Base-by-base conservation (phyloP, 805 yeast species). In the Wickerhamiella musiphila region DNA sequence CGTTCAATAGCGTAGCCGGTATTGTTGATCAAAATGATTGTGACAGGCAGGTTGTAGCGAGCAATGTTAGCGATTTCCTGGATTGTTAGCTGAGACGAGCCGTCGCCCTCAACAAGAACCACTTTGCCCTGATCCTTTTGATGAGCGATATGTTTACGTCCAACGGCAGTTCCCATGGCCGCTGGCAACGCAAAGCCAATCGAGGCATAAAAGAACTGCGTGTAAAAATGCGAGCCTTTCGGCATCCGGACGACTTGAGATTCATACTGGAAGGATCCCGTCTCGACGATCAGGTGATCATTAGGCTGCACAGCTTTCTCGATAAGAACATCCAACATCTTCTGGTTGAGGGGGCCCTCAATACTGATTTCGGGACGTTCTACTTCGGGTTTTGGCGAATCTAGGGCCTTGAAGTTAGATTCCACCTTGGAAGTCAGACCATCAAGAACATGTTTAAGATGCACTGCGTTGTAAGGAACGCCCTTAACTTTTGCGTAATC, bases 81-180 rank as follows among this genome's bases (percentile, higher is more conserved):
- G 34, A 77, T 62, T 4, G 94, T 82, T 93, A 84, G 78, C 58
- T 81, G 93, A 2, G 94, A 86, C 2, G 93, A 74, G 1, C 95
- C 95, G 52, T 84, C 95, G 35, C 95, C 94, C 59, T 78, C 83
- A 12, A 81, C 56, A 16, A 83, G 58, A 14, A 81, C 60, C 28
- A 83, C 61, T 45, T 93, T 66, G 20, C 73, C 65, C 28, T 46
- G 40, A 5, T 38, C 38, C 23, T 47, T 48, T 25, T 46, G 45
- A 9, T 44, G 40, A 5, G 60, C 57, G 15, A 35, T 38, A 29
- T 38, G 21, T 15, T 23, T 29, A 26, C 44, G 48, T 1, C 86
- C 94, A 34, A 78, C 57, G 13, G 79, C 72, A 17, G 74, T 77
- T 31, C 95, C 95, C 35, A 84, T 65, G 4, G 90, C 66, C 8